Base-by-base conservation (phyloP, 345 rosid genomes). In the Populus nigra region DNA sequence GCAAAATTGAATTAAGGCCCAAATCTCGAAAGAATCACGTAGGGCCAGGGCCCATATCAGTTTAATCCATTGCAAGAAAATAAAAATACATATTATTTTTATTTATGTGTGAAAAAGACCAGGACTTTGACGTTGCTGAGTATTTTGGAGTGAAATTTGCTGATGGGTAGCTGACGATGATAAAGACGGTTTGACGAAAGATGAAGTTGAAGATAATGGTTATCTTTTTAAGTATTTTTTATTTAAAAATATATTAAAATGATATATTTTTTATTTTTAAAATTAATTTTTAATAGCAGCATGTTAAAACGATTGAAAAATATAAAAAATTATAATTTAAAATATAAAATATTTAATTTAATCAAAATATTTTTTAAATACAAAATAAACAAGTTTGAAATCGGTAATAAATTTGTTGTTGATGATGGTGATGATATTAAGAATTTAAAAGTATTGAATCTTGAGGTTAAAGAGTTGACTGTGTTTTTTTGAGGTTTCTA, bases 91-190 rank as follows among this genome's bases (percentile, higher is more conserved):
- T 49, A 5, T 27, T 27, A 27, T 27, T 49, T 15, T 49, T 15
- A 16, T 39, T 49, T 16, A 17, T 49, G 82, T 68, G 75, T 5
- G 80, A 70, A 39, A 66, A 15, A 3, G 81, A 78, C 35, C 70
- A 59, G 13, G 49, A 33, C n/a, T 68, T 27, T 2, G 59, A 45
- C 15, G 80, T 31, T 3, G 5, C 69, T 35, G 73, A 38, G 29
- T 50, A 2, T 27, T n/a, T n/a, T 13, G 8, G 20, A 18, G 25
- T 35, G 70, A 1, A 12, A 8, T 31, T n/a, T 65, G 78, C 12
- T 7, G 71, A 38, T 20, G 72, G 68, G 49, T 5, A 65, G 36
- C 31, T 43, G 75, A 57, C 2, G 76, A 55, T 49, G 36, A 33
- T 33, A 4, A 33, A 33, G 76, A 62, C 18, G 20, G 69, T 31